Evolutionary conservation across 805 yeast species (phyloP).

Genomic region (Schizosaccharomyces lindneri): DNA sequence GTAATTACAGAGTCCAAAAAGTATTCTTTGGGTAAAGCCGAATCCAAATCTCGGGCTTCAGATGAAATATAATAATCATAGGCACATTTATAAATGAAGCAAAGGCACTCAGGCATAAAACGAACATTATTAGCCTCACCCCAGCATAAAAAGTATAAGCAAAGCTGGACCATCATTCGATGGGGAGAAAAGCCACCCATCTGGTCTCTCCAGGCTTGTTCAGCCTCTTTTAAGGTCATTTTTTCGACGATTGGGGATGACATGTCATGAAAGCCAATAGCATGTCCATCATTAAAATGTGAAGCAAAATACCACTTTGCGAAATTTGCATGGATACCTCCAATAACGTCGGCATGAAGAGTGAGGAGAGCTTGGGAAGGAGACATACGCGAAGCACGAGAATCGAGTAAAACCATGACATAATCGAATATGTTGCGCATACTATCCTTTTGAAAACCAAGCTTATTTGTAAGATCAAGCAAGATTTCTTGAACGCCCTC

Average conservation of each 20-base stretch:
- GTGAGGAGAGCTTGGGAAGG: constrained; percentile 48
- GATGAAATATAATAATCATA: constrained; percentile 72
- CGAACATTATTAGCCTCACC: constrained; percentile 73
- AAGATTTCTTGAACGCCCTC: constrained; percentile 38
- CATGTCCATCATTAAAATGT: constrained; percentile 50
- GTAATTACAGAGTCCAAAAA: constrained; percentile 78
- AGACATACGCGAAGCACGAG: constrained; percentile 58
- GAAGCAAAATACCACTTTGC: constrained; percentile 85
- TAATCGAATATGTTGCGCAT: constrained; percentile 61
- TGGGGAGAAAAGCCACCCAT: constrained; percentile 30
- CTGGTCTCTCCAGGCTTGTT: constrained; percentile 48
- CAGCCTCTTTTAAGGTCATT: constrained; percentile 47
- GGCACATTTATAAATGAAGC: constrained; percentile 89
- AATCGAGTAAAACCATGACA: constrained; percentile 57
- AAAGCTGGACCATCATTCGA: constrained; percentile 41
- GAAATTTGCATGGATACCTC: constrained; percentile 70
- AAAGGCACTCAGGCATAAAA: constrained; percentile 69
- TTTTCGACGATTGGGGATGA: background rate
- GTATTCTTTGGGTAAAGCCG: constrained; percentile 32
- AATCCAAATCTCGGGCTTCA: constrained; percentile 52
- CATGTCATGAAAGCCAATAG: constrained; percentile 21
- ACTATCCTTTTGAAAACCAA: constrained; percentile 71
- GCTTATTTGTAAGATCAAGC: constrained; percentile 27
- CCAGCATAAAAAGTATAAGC: constrained; percentile 40
- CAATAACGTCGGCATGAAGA: constrained; percentile 74